Conservation (phyloP, 345 rosid genomes). For the Cochlearia excelsa region DNA sequence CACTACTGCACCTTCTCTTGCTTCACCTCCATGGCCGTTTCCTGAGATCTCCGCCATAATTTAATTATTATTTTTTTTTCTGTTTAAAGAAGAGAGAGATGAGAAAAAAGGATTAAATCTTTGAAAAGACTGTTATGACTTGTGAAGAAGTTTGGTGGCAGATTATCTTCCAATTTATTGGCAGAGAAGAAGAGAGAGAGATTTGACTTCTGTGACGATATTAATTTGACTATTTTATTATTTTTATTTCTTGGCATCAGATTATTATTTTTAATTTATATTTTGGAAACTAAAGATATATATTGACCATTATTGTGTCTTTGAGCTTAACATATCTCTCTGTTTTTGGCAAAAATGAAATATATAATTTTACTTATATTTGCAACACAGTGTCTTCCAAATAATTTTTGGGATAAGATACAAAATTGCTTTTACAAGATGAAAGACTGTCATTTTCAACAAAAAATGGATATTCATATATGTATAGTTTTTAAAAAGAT, state of each 20-base stretch:
- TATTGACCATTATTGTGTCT: too few species aligned
- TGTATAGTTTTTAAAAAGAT: too few species aligned
- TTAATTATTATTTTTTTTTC: too few species aligned
- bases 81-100: not conserved
- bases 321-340: not conserved
- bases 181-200: constrained; percentile 20
- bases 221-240: constrained; percentile 11
- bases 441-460: too few species aligned
- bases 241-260: too few species aligned
- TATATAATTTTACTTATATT: too few species aligned
- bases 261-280: too few species aligned
- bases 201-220: constrained; percentile 18
- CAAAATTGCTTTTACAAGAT: too few species aligned
- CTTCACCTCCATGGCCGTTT: constrained; percentile 24
- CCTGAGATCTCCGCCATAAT: constrained; percentile 51
- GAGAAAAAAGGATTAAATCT: not conserved
- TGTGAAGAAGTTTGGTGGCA: constrained; percentile 30
- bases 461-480: too few species aligned
- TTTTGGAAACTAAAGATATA: too few species aligned
- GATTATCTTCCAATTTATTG: constrained; percentile 31
- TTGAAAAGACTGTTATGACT: constrained; percentile 16
- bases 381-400: too few species aligned
- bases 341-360: not conserved
- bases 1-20: constrained; percentile 42
- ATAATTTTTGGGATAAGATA: too few species aligned